Evolutionary conservation across 306 rosid genomes (phyloP), one percentile per base, ranked within the genome.

Genomic region (Castanopsis chinensis): DNA sequence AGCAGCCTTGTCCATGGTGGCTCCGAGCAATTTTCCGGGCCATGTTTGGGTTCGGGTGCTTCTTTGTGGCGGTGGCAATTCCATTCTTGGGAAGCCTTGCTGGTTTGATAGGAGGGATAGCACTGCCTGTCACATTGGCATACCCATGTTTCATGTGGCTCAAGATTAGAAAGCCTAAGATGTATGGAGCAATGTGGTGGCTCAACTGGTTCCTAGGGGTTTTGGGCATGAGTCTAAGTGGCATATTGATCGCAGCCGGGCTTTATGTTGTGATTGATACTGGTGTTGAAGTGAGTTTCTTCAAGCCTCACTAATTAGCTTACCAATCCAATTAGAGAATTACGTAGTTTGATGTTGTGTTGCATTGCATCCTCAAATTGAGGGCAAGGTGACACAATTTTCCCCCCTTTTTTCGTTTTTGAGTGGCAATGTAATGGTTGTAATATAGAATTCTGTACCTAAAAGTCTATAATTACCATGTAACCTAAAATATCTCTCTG

Each of bases 191-290:
- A 1, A 83, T 81, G 60, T 92, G 97, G 97, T 83, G 85, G 43
- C 67, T 90, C 37, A 92, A 92, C 21, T 90, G 93, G 95, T 71
- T 79, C 19, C 85, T 92, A 27, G 97, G 97, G 5, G 71, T 87
- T 27, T 30, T 85, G 25, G 97, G 97, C 5, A 78, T 92, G 86
- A 56, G 60, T n/a, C 81, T 90, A 6, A 90, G 95, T 69, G 87
- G 9, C 2, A 2, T 86, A 19, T 33, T 89, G 76, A 37, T 86
- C 10, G 88, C 84, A 1, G 90, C 95, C 69, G 91, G 95, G 27
- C 1, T 87, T 9, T 92, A 89, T 79, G 86, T 92, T 73, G 82
- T 92, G 28, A 70, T 92, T 75, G 85, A 89, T 1, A 92, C 91
- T 35, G 97, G 97, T 30, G 43, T 92, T 71, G 6, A 83, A 19